Conservation (phyloP, 208 protist species). For the Leishmania mexicana region DNA sequence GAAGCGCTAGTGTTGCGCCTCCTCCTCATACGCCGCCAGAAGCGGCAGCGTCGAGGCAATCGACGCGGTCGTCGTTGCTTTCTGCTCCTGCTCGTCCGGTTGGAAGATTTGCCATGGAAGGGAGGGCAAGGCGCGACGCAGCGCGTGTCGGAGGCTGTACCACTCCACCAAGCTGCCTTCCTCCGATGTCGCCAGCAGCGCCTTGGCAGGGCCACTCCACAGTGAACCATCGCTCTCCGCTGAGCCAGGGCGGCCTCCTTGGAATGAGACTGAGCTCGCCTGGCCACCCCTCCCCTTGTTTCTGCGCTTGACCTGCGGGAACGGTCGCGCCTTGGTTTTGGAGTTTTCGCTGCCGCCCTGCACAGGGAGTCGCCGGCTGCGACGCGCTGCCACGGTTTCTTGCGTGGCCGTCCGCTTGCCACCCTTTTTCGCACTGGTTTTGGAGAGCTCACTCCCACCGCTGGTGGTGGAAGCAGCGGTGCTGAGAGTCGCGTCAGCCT, state of each 20-base stretch:
- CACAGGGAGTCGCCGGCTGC: not conserved
- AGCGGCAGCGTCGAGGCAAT: not conserved
- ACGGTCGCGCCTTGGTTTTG: not conserved
- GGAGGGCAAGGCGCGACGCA: slow-evolving; percentile 42
- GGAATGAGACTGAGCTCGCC: not conserved
- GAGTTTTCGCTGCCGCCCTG: not conserved
- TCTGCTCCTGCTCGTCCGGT: slow-evolving; percentile 10
- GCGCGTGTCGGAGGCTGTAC: slow-evolving; percentile 59
- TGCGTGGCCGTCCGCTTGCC: not conserved
- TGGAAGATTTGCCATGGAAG: slow-evolving; percentile 50
- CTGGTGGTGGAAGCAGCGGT: too few relatives aligned
- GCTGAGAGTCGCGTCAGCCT: not conserved
- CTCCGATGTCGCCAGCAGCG: slow-evolving; percentile 34
- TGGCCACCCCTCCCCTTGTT: not conserved
- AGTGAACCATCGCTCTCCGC: not conserved
- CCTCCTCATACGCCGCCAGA: not conserved
- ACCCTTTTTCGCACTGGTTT: not conserved
- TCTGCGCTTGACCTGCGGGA: not conserved
- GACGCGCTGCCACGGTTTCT: not conserved
- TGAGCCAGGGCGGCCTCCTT: not conserved
- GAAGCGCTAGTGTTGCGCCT: not conserved
- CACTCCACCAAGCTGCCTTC: slow-evolving; percentile 63
- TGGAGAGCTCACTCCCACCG: not conserved
- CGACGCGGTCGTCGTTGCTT: not conserved
- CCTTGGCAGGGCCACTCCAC: slow-evolving; percentile 16